Base-by-base conservation (phyloP, 345 rosid species). In the Dimocarpus longan region DNA sequence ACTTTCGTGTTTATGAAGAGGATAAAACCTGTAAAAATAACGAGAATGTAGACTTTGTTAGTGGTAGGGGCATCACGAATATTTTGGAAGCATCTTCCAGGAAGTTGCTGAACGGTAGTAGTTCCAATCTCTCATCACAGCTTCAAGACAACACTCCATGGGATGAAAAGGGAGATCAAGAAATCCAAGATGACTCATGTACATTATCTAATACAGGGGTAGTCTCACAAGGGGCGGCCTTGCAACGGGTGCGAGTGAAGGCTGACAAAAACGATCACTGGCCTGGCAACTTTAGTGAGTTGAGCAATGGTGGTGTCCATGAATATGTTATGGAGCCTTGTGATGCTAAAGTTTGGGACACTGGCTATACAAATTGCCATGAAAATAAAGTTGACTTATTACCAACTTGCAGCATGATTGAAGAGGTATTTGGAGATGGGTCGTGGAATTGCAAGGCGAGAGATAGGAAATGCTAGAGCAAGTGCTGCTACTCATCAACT, bases 321-420 rank as follows among this genome's bases (percentile, higher is more conserved):
- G 84, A 73, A 60, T 84, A 77, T 78, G 52, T 43, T 42, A 66
- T 76, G 78, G 92, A 87, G 44, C 73, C 75, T 22, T 83, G 80
- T 44, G 84, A 85, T 77, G 43, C 85, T 16, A 89, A 83, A 75
- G 71, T 78, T 71, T 87, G 90, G 88, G 91, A 82, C 81, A 52
- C 78, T 42, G 87, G 85, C 16, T 85, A 79, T 68, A 8, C 77
- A 71, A 73, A 66, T 50, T 75, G 83, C 74, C 79, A 81, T 1
- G 78, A 71, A 21, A 78, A 68, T 43, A 82, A 81, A 59, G 79
- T 79, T 48, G 89, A 86, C 66, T 81, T 90, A 67, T 74, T 88
- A 62, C 85, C 93, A 24, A 88, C 93, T 26, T 82, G 85, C 73
- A 83, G 82, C 60, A 78, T 90, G 90, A 88, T 88, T n/a, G 88